These are phyloP conservation scores for Solidago caesia DNA, from an alignment of 129 eudicot species.

Conservation along the genomic window DNA sequence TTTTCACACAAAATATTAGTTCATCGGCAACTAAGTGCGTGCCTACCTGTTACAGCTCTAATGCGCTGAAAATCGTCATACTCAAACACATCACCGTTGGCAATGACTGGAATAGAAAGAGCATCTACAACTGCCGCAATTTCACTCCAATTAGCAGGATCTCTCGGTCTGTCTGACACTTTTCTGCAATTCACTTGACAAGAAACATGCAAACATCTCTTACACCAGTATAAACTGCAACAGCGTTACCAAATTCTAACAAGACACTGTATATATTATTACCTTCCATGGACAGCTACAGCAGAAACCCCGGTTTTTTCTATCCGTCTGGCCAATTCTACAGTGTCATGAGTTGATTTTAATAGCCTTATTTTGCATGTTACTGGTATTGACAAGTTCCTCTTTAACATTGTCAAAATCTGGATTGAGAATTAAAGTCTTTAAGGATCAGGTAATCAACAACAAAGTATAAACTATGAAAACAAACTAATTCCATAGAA, in stretches of 20 bases:
- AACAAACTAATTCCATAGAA: not conserved
- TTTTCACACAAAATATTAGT: not conserved
- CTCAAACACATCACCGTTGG: constrained; percentile 89
- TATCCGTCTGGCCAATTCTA: constrained; percentile 76
- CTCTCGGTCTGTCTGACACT: constrained; percentile 93
- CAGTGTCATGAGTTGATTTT: constrained; percentile 64
- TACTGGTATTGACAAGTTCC: constrained; percentile 75
- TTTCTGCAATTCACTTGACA: constrained; percentile 52
- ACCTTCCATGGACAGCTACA: constrained; percentile 95
- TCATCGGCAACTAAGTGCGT: not conserved
- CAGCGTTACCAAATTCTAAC: not conserved
- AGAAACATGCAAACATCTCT: constrained; percentile 26
- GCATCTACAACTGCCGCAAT: constrained; percentile 85
- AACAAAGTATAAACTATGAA: not conserved
- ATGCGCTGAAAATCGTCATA: constrained; percentile 75
- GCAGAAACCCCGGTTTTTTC: constrained; percentile 96
- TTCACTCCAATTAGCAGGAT: constrained; percentile 94
- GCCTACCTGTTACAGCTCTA: constrained; percentile 61
- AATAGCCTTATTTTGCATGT: constrained; percentile 89
- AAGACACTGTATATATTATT: constrained; percentile 10
- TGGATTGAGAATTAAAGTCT: constrained; percentile 29
- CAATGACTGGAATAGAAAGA: constrained; percentile 90
- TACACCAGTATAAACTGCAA: constrained; percentile 3
- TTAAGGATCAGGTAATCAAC: constrained; percentile 8
- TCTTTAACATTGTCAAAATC: constrained; percentile 84